Base-by-base conservation (phyloP, 345 rosid species). In the Melastoma malabathricum region DNA sequence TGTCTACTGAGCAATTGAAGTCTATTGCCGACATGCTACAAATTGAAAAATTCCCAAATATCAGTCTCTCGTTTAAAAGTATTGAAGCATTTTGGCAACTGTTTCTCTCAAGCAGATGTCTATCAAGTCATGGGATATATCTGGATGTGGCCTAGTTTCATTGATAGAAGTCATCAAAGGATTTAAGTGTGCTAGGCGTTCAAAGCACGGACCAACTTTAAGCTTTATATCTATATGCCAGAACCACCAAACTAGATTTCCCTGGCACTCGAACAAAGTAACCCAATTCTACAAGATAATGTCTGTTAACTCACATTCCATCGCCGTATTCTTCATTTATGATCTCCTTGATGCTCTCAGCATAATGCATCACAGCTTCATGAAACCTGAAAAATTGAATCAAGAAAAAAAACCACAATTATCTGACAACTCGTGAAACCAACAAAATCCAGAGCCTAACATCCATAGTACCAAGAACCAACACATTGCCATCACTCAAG, bases 331-430 rank as follows among this genome's bases (percentile, higher is more conserved):
- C 96, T 66, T 89, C 97, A 46, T 89, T 89, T 59, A 86, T 72
- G 56, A 89, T 86, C 44, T 86, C 96, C 76, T 89, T 86, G 49
- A 89, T 81, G 69, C 96, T 89, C 71, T 89, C 96, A 52, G 94
- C 97, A 31, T 77, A 89, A 75, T 89, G 97, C 97, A 89, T 89
- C 58, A 86, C 83, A 6, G 96, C 97, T 60, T 89, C 96, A 66
- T 86, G 80, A 69, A 86, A 74, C 86, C 97, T 83, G 27, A 34
- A 58, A 56, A 27, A 27, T 27, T 27, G 31, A 27, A 29, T 29
- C 38, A 29, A 29, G 38, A 29, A 29, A 29, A 29, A 6, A 29
- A 6, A 29, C 9, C 5, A 10, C 38, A 29, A n/a, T n/a, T 29
- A 10, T 10, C 38, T 5, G 38, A 4, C 38, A 6, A 29, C 38